Conservation (phyloP, 83 land plant genomes). For the Thuja plicata region DNA sequence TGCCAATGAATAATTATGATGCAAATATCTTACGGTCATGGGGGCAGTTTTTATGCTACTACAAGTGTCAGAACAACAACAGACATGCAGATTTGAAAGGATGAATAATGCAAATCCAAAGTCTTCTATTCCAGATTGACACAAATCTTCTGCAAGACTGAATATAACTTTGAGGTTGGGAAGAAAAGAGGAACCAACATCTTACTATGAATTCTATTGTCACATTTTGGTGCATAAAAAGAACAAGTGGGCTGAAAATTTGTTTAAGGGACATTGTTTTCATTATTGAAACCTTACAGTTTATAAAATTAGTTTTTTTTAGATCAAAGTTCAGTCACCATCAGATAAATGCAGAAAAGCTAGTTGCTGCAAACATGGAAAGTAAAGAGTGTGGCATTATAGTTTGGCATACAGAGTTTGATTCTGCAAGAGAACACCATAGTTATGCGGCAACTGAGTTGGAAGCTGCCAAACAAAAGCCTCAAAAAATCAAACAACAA, state of each 20-base stretch:
- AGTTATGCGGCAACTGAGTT: conserved; percentile 43
- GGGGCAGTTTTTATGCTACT: no score
- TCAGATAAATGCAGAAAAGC: conserved; percentile 39
- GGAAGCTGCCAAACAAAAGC: conserved; percentile 61
- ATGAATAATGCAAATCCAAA: conserved; percentile 28
- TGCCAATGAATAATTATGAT: no score
- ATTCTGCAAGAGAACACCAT: conserved; percentile 40
- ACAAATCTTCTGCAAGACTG: conserved; percentile 41
- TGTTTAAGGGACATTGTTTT: no score
- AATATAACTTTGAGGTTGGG: conserved; percentile 38
- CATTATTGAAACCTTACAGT: no score
- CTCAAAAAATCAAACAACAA: conserved; percentile 43
- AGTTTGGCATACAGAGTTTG: conserved; percentile 41
- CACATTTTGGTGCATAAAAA: no score
- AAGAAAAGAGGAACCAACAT: no score
- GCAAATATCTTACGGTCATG: no score
- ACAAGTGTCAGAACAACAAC: no score
- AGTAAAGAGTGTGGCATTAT: conserved; percentile 12
- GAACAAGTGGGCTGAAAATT: no score
- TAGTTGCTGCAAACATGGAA: conserved; percentile 23
- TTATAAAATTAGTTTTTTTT: no score
- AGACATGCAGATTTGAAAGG: not conserved
- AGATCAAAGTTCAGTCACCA: no score
- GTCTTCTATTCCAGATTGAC: conserved; percentile 27
- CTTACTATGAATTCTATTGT: no score